Conservation (phyloP, 306 rosid genomes). For the Medicago lupulina region DNA sequence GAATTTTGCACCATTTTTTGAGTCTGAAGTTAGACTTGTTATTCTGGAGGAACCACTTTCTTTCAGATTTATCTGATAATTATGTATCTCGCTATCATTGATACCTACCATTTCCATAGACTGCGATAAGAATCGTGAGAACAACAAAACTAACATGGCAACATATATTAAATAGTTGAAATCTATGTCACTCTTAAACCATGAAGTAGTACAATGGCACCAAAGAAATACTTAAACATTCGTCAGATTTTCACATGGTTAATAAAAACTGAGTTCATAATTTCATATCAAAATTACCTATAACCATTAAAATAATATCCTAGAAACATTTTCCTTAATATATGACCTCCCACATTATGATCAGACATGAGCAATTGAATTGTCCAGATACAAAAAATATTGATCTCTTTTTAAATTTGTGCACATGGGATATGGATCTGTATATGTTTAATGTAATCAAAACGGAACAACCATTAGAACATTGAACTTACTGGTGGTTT, state of each 20-base stretch:
- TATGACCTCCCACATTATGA: constrained; percentile 26
- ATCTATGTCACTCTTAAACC: constrained; percentile 13
- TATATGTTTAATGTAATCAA: constrained; percentile 27
- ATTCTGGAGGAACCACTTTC: constrained; percentile 58
- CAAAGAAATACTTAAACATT: constrained; percentile 18
- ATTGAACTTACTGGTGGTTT: constrained; percentile 76
- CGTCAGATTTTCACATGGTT: constrained; percentile 22
- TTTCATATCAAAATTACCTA: constrained; percentile 25
- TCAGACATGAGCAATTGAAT: constrained; percentile 9
- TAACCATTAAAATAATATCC: neutral
- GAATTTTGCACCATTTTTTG: constrained; percentile 82
- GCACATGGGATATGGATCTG: neutral
- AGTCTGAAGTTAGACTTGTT: constrained; percentile 59
- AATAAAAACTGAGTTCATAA: constrained; percentile 31
- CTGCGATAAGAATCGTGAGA: constrained; percentile 24
- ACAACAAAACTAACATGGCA: neutral
- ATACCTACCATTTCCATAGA: constrained; percentile 62
- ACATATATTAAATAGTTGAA: constrained; percentile 31
- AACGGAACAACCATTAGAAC: constrained; percentile 19
- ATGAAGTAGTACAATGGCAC: constrained; percentile 21
- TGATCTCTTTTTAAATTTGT: neutral
- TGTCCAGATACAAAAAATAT: neutral
- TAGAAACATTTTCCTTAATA: constrained; percentile 13
- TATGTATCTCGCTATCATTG: constrained; percentile 54
- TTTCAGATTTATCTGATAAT: constrained; percentile 62